Conservation (phyloP, 1,284 basidiomycete species). For the Leccinum fuscescens region DNA sequence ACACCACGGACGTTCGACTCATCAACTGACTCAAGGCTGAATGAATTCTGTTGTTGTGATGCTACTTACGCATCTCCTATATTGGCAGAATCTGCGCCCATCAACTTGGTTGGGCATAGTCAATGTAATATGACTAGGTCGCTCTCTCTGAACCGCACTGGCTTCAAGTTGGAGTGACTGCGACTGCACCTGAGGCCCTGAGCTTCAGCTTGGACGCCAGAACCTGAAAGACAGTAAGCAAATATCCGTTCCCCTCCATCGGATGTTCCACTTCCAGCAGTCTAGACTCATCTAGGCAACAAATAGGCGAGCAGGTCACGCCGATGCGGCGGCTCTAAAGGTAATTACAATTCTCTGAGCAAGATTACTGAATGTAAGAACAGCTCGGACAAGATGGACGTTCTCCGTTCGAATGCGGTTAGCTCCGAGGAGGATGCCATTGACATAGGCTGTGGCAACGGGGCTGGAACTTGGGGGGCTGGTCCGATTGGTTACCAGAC, state of each 20-base stretch:
- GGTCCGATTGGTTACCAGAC: not conserved
- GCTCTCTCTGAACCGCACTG: not conserved
- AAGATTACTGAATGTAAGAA: constrained; percentile 8
- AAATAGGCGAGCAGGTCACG: not conserved
- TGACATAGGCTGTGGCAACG: constrained; percentile 2
- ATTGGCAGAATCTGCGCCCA: not conserved
- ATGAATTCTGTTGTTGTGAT: not conserved
- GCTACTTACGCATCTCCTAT: not conserved
- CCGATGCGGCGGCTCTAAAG: constrained; percentile 7
- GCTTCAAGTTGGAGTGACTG: not conserved
- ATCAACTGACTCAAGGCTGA: not conserved
- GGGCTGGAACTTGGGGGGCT: not conserved
- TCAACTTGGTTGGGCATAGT: not conserved
- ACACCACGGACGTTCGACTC: constrained; percentile 4
- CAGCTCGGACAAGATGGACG: not conserved
- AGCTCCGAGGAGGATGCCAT: not conserved
- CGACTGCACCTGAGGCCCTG: not conserved
- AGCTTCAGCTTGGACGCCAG: not conserved
- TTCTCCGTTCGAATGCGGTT: not conserved
- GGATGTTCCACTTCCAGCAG: not conserved
- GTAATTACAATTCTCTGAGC: not conserved
- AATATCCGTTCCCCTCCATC: not conserved
- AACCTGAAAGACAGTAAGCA: not conserved
- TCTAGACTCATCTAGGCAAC: not conserved
- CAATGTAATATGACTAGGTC: not conserved